A percentile compares a stretch with the other conserved stretches of the same genome.
phyloP scores from a whole-genome alignment of 1,139 yeast genomes.

The Yamadazyma membranifaciens region DNA sequence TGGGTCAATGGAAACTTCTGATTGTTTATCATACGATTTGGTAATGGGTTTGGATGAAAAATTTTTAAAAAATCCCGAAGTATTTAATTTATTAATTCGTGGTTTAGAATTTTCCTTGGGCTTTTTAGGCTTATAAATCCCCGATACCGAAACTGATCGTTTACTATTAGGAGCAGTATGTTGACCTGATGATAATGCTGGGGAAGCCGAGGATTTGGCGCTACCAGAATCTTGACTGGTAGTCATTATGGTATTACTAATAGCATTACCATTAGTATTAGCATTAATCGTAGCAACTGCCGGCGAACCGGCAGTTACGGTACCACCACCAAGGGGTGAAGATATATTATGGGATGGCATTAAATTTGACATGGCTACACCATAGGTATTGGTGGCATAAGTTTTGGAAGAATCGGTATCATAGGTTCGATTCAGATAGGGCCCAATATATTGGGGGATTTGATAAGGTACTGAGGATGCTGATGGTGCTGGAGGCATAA shows the following conservation, averaged over 20 bases:
- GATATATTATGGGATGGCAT: too few relatives aligned
- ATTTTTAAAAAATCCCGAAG: conserved; percentile 3
- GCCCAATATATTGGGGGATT: conserved; percentile 8
- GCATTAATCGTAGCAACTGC: neutral
- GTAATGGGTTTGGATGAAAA: neutral
- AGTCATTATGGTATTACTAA: neutral
- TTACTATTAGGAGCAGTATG: neutral
- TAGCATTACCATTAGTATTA: neutral
- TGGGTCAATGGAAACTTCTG: conserved; percentile 23
- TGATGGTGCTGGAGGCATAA: neutral
- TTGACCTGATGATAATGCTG: neutral
- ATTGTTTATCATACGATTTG: conserved; percentile 2
- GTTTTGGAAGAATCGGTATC: conserved; percentile 4
- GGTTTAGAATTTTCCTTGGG: conserved; percentile 39
- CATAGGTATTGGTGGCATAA: neutral
- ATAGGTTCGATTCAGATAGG: conserved; percentile 10
- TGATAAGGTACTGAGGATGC: neutral
- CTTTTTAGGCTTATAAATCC: conserved; percentile 32
- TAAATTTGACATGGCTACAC: too few relatives aligned
- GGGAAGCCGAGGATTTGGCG: neutral
- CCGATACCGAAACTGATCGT: neutral
- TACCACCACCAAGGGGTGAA: too few relatives aligned
- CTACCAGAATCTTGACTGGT: neutral
- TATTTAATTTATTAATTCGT: conserved; percentile 31
- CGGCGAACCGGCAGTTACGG: too few relatives aligned